Evolutionary conservation across 805 yeast genomes (phyloP).

Genomic region (Candida quercuum): DNA sequence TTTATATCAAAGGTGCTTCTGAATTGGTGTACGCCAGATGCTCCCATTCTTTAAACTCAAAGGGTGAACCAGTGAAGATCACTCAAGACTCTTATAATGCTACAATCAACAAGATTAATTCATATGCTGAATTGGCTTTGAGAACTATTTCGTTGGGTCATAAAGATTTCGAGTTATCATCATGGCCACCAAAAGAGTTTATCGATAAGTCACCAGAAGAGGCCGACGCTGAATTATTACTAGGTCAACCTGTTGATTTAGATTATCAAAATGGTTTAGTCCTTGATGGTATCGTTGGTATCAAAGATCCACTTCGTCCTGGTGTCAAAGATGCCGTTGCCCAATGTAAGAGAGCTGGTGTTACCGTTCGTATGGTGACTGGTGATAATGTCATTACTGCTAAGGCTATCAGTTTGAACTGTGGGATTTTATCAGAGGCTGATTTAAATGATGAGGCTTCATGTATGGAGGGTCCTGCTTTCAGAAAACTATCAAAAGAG

Average conservation of each 20-base stretch:
- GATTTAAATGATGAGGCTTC: constrained; percentile 47
- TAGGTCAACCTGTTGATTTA: constrained; percentile 28
- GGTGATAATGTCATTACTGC: constrained; percentile 95
- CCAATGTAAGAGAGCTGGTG: constrained; percentile 88
- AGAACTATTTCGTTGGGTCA: constrained; percentile 90
- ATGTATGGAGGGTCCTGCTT: constrained; percentile 91
- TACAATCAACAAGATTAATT: constrained; percentile 39
- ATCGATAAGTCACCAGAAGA: constrained; percentile 28
- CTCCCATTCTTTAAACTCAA: constrained; percentile 30
- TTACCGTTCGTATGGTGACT: constrained; percentile 94
- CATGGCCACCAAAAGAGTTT: constrained; percentile 67
- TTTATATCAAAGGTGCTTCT: constrained; percentile 90
- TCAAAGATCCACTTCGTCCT: constrained; percentile 88
- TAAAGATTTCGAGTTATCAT: constrained; percentile 47
- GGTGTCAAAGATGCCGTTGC: constrained; percentile 89
- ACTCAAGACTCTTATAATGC: constrained; percentile 23
- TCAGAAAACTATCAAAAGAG: constrained; percentile 56
- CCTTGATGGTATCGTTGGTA: constrained; percentile 79
- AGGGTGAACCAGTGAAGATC: constrained; percentile 25
- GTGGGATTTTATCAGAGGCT: constrained; percentile 60
- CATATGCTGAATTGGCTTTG: constrained; percentile 72
- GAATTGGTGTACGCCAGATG: constrained; percentile 73
- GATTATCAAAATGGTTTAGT: constrained; percentile 33
- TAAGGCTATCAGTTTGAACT: constrained; percentile 78
- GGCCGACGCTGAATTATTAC: constrained; percentile 39